Evolutionary conservation across 148 eudicot genomes (phyloP), one percentile per base, ranked within the genome.

Genomic region (Suaeda aralocaspica): DNA sequence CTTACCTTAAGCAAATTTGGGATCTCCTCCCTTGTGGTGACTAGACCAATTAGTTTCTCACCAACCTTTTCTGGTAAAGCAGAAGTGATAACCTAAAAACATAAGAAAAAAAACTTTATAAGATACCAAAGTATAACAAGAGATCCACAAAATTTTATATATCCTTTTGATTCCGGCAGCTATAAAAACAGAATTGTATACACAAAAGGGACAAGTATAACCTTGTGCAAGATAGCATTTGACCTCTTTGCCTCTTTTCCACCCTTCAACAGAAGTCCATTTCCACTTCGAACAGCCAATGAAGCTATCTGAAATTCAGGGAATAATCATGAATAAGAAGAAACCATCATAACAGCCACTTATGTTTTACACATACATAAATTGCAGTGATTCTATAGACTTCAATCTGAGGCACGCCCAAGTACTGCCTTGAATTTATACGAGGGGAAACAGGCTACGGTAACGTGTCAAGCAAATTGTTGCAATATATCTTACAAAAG

Each of bases 211-310:
- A 73, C 15, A 51, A 48, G 68, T 51, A 61, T 76, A 75, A 93
- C 98, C 92, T 93, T 91, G 79, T 93, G 97, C 76, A 93, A 80
- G 59, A 89, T 76, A 19, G 93, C 87, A 70, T 94, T 94, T 49
- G 99, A 94, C 63, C 88, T 77, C 74, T 69, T 87, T 52, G 99
- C 99, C 78, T 94, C 99, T 59, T 94, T 94, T 68, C 98, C 98
- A 58, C 98, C 97, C 83, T 94, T 94, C 72, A 94, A 75, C 58
- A 94, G 84, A 72, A 94, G 89, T 72, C 98, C 98, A 71, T 91
- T 94, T 64, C 98, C 98, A 78, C 90, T 87, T 62, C 97, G 82
- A 29, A 94, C 81, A 42, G 98, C 98, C 76, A 94, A 79, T 53
- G 98, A 91, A 82, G 97, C 97, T 77, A 94, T 94, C 97, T 91